Percentiles rank a stretch among this genome's conserved stretches.
phyloP scores from a whole-genome alignment of 352 stramenopile species.

The Blastocystis sp. region DNA sequence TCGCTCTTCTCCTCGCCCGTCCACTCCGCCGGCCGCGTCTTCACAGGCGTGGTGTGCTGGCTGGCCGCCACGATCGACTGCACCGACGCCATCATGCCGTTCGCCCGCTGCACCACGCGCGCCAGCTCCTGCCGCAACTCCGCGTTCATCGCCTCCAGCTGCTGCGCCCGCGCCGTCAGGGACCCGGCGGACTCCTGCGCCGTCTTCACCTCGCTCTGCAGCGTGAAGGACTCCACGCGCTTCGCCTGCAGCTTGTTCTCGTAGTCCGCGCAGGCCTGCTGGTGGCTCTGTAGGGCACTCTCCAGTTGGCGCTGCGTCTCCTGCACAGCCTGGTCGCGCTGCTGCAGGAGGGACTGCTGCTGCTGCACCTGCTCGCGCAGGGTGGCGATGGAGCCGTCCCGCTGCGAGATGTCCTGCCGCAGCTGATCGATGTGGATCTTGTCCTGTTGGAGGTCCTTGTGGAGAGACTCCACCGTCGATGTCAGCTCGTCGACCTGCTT shows the following conservation, averaged over 20 bases:
- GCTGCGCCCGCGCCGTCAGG: background rate
- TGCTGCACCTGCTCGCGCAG: background rate
- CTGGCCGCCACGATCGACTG: background rate
- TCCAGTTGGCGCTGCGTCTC: background rate
- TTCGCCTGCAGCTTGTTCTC: background rate
- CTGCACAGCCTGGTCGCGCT: background rate
- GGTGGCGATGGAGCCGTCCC: background rate
- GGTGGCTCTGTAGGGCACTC: background rate
- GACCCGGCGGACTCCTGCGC: background rate
- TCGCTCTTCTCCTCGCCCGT: background rate
- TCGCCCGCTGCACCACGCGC: background rate
- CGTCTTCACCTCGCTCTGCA: background rate
- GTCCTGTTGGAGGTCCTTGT: background rate
- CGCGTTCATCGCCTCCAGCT: background rate
- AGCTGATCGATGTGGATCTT: background rate
- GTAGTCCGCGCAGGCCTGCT: background rate
- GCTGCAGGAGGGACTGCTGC: background rate
- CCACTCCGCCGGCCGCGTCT: background rate
- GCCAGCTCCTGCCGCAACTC: background rate
- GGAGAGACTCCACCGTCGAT: background rate
- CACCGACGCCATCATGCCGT: background rate
- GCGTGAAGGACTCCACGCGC: background rate
- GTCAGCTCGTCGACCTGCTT: background rate
- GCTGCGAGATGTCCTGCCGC: background rate
- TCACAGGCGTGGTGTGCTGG: background rate